phyloP scores from a whole-genome alignment of 2,329 filamentous ascomycete genomes.

The Cladosporium austrohemisphaericum region DNA sequence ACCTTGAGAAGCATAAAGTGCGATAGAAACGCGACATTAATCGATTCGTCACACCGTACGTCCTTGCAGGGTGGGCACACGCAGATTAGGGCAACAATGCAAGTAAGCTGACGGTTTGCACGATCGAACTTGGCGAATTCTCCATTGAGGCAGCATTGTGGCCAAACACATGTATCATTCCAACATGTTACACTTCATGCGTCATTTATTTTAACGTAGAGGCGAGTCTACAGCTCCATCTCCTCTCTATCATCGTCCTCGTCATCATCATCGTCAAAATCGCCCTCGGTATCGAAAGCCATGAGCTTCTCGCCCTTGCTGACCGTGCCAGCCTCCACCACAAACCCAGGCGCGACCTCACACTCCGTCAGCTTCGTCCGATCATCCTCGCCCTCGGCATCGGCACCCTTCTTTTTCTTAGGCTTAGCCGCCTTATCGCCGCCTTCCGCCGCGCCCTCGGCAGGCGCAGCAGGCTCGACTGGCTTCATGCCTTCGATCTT shows the following conservation, averaged over 20 bases:
- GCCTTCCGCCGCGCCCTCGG: constrained; percentile 37
- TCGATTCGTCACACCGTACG: too few relatives aligned
- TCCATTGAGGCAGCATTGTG: neutral
- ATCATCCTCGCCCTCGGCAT: constrained; percentile 33
- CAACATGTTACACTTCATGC: neutral
- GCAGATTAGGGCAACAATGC: too few relatives aligned
- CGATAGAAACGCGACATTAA: too few relatives aligned
- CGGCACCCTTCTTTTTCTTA: constrained; percentile 50
- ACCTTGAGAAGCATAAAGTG: too few relatives aligned
- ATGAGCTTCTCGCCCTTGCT: constrained; percentile 62
- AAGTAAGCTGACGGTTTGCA: too few relatives aligned
- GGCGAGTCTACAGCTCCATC: neutral
- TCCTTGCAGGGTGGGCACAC: too few relatives aligned
- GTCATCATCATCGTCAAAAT: constrained; percentile 25
- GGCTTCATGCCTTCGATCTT: constrained; percentile 65
- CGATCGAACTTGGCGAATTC: too few relatives aligned
- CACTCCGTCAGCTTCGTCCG: constrained; percentile 71
- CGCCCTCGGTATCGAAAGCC: constrained; percentile 38
- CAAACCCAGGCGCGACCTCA: constrained; percentile 81
- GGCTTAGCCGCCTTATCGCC: constrained; percentile 42
- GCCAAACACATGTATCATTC: neutral
- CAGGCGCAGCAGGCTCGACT: constrained; percentile 14
- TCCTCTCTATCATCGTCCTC: constrained; percentile 16
- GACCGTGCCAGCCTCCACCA: constrained; percentile 73
- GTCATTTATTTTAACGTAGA: neutral